Base-by-base conservation (phyloP, 2,329 filamentous ascomycete species). In the Fusarium coicis region DNA sequence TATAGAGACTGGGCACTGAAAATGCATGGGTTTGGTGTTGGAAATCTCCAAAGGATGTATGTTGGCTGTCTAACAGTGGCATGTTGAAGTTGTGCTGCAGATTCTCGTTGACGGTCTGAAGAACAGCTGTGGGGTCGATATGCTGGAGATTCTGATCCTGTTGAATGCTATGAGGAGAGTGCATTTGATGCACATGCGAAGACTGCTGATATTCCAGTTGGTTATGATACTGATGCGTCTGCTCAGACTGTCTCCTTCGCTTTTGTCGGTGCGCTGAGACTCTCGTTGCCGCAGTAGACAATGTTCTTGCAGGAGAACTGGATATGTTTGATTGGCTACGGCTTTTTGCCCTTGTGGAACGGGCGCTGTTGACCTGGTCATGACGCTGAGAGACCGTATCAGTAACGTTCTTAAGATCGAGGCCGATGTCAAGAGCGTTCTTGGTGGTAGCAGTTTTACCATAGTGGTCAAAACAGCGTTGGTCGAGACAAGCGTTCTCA, bases 401-500 rank as follows among this genome's bases (percentile, higher is more conserved):
- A 28, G 44, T 8, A 30, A 58, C 55, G 21, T 59, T 28, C 30
- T 72, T 75, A 30, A 63, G 57, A 28, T 74, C 76, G 44, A 74
- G 69, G 18, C 75, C 69, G 34, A 70, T 70, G 11, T 70, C 63
- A 66, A 60, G 62, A 59, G 58, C 59, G 57, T 55, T 68, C 37
- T 57, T 68, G 21, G 59, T 43, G 21, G 68, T 68, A 49, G 60
- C 57, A 63, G 60, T 65, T 60, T 72, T 74, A 26, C 73, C 72
- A 37, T 74, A 76, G 58, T 76, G 75, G 53, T 76, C 73, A 39
- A 77, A 76, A 53, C 75, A 77, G 32, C 75, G 75, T 54, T 77
- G 75, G 23, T 79, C 79, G 32, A 81, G 76, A 68, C 80, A 82
- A 32, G 78, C 77, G 54, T 76, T 76, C 54, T 82, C 80, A 40